phyloP scores from a whole-genome alignment of 2,329 filamentous ascomycete genomes.

The Biscogniauxia marginata region DNA sequence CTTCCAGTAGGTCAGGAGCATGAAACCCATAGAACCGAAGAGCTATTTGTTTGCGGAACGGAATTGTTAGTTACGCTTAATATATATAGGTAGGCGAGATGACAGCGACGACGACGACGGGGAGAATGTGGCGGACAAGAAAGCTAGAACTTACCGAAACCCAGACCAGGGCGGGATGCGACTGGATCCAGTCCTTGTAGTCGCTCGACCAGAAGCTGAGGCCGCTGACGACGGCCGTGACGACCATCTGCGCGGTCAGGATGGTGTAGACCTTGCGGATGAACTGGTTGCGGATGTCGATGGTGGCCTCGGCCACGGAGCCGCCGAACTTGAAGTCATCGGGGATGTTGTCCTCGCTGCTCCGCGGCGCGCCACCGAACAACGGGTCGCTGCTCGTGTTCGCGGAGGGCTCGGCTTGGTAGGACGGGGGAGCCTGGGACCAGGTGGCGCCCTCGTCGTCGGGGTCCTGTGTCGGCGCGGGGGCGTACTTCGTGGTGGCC shows the following conservation, averaged over 20 bases:
- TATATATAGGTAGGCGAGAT: conserved; percentile 11
- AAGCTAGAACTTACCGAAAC: conserved; percentile 58
- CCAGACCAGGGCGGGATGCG: conserved; percentile 81
- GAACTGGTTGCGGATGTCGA: conserved; percentile 97
- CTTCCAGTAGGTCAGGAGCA: conserved; percentile 91
- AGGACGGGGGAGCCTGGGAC: conserved; percentile 76
- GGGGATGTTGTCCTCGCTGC: conserved; percentile 85
- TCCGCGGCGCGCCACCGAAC: conserved; percentile 67
- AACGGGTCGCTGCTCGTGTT: conserved; percentile 55
- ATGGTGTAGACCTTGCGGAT: conserved; percentile 97
- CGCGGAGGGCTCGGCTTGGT: conserved; percentile 58
- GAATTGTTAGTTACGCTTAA: too few relatives aligned
- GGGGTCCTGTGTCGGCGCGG: conserved; percentile 83
- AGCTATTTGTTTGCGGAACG: too few relatives aligned
- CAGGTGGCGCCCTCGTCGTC: conserved; percentile 66
- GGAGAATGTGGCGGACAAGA: not conserved
- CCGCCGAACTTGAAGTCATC: conserved; percentile 99
- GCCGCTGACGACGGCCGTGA: conserved; percentile 76
- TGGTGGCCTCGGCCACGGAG: conserved; percentile 85
- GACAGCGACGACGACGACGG: not conserved
- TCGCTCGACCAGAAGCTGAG: conserved; percentile 79
- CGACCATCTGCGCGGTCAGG: conserved; percentile 88
- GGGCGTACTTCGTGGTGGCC: conserved; percentile 76
- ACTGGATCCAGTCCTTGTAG: conserved; percentile 87
- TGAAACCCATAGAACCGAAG: conserved; percentile 78